Evolutionary conservation across 176 grass and related monocot species (phyloP).

Genomic region (Dendrocalamus sinicus): DNA sequence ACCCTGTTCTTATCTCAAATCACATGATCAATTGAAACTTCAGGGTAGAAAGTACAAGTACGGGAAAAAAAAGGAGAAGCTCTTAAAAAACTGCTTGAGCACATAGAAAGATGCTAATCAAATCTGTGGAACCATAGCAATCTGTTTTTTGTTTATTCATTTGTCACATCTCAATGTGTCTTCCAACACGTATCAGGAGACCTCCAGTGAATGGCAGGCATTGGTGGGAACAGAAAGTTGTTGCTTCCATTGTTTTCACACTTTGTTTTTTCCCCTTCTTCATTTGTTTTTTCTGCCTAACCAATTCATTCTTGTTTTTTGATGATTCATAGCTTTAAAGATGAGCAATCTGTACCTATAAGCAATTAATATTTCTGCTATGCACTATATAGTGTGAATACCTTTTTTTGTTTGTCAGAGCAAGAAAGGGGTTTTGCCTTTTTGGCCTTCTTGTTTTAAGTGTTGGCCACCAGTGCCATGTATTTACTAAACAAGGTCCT

Average conservation of each 20-base stretch:
- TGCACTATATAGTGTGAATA: background rate
- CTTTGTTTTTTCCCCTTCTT: background rate
- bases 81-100: conserved; percentile 7
- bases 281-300: background rate
- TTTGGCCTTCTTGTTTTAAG: conserved; percentile 33
- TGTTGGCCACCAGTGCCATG: background rate
- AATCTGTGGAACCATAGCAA: conserved; percentile 3
- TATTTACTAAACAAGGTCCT: conserved; percentile 33
- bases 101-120: conserved; percentile 1
- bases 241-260: conserved; percentile 4
- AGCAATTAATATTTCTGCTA: conserved; percentile 22
- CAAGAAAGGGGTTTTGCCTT: conserved; percentile 39
- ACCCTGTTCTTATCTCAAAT: conserved; percentile 29
- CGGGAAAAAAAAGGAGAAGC: background rate
- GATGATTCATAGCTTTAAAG: conserved; percentile 35
- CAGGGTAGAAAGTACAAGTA: conserved; percentile 13
- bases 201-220: background rate
- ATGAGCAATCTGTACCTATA: background rate
- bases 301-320: conserved; percentile 26
- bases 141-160: background rate
- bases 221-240: conserved; percentile 13
- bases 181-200: background rate
- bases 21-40: conserved; percentile 6
- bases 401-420: conserved; percentile 14
- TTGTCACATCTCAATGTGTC: conserved; percentile 7